Base-by-base conservation (phyloP, 768 basidiomycete genomes). In the Mrakia gelida region DNA sequence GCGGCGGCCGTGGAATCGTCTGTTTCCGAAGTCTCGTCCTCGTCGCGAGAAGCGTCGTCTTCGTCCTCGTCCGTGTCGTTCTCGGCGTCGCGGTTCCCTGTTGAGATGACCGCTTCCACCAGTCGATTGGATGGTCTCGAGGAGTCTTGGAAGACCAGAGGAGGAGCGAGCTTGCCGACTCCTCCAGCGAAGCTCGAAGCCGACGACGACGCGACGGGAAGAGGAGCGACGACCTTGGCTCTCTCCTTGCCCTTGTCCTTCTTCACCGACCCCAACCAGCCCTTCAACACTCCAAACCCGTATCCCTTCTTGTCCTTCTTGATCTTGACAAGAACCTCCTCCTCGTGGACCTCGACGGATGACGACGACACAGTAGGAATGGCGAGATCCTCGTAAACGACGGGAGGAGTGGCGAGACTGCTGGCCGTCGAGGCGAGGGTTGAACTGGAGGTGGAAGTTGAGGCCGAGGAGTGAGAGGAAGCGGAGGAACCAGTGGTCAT, bases 201-300 rank as follows among this genome's bases (percentile, higher is more conserved):
- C 38, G 45, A 45, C 45, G 45, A 13, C 49, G 49, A 52, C 49
- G 49, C 49, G 18, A 21, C 0, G 45, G 71, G 23, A 23, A 26
- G 54, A 38, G n/a, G 30, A 8, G 72, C 54, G 28, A 54, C 56
- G 56, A 28, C 34, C 23, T 73, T 73, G 1, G 16, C 28, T 54
- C 11, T 52, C 52, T 73, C 49, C 45, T 73, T 52, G 7, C 34
- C 34, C 54, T 61, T 73, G 34, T 61, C 72, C 34, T 59, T 38
- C 34, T 73, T 73, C 5, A 28, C 49, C 34, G 30, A 30, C 2
- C 71, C 71, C 28, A 72, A 23, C 71, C 71, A 72, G 4, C 71
- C 71, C 32, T 72, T 72, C 38, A 72, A n/a, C n/a, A 72, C 52
- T n/a, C 71, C 52, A 34, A 72, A 54, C 30, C 71, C 71, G 28